Percentiles rank a stretch among this genome's conserved stretches.
Conservation (phyloP, 164 flowering plant species). For the Magnolia officinalis region DNA sequence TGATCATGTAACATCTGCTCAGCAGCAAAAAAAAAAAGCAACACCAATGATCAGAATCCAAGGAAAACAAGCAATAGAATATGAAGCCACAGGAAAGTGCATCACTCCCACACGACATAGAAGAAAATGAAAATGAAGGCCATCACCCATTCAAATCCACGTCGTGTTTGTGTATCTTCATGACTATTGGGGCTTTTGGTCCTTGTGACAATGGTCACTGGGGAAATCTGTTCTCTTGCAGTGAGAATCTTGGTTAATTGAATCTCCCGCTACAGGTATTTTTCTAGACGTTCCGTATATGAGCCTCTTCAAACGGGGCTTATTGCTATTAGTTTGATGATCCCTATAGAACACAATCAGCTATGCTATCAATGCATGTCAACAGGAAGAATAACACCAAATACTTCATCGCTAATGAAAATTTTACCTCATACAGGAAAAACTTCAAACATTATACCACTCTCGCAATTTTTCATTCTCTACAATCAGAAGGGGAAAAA, state of each 20-base stretch:
- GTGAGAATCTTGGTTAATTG: background rate
- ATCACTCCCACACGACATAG: too few relatives aligned
- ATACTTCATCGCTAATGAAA: constrained; percentile 11
- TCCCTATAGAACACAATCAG: background rate
- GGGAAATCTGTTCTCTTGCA: too few relatives aligned
- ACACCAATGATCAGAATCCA: too few relatives aligned
- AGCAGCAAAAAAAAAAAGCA: too few relatives aligned
- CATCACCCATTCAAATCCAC: too few relatives aligned
- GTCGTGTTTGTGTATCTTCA: too few relatives aligned
- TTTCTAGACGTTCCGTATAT: background rate
- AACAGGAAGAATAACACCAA: background rate
- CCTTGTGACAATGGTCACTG: too few relatives aligned
- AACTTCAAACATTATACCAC: constrained; percentile 12
- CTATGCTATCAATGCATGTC: background rate
- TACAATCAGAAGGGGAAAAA: constrained; percentile 21
- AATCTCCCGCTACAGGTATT: background rate
- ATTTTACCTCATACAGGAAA: constrained; percentile 14
- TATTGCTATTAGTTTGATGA: background rate
- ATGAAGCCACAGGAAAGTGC: too few relatives aligned
- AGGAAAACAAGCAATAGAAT: too few relatives aligned
- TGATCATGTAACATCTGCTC: too few relatives aligned
- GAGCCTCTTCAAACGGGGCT: background rate
- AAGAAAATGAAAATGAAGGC: too few relatives aligned
- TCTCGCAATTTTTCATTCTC: constrained; percentile 25
- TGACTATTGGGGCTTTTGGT: too few relatives aligned